Percentiles rank a stretch among this genome's conserved stretches.
These are phyloP conservation scores for Byssochlamys sp. DNA, from an alignment of 2,329 filamentous ascomycete genomes.

Conservation along the genomic window DNA sequence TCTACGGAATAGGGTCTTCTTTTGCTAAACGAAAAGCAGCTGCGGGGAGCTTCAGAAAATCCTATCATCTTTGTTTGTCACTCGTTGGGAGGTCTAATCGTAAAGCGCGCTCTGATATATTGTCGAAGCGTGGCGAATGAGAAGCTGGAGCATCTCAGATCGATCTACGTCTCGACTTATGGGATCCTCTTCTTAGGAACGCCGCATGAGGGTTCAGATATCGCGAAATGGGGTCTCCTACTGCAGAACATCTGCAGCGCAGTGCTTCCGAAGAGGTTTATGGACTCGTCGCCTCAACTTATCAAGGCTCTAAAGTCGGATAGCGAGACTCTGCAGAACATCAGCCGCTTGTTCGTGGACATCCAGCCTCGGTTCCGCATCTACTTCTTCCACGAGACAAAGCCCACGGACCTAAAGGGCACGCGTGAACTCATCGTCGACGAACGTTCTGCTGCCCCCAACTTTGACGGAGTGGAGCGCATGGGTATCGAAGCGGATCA, in stretches of 20 bases:
- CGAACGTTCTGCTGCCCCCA: slow-evolving; percentile 58
- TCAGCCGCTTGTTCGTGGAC: slow-evolving; percentile 63
- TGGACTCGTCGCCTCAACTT: slow-evolving; percentile 59
- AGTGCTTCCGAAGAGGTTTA: slow-evolving; percentile 55
- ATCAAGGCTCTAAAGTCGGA: slow-evolving; percentile 62
- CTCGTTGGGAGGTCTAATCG: slow-evolving; percentile 62
- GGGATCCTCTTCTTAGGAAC: slow-evolving; percentile 69
- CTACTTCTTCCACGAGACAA: slow-evolving; percentile 67
- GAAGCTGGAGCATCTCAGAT: slow-evolving; percentile 55
- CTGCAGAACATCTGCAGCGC: slow-evolving; percentile 59
- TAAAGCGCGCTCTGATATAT: slow-evolving; percentile 61
- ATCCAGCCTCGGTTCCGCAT: slow-evolving; percentile 62
- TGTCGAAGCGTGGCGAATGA: slow-evolving; percentile 52
- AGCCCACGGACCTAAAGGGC: slow-evolving; percentile 59
- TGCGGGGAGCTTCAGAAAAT: slow-evolving; percentile 43
- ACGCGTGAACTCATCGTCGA: slow-evolving; percentile 59
- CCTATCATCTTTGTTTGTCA: slow-evolving; percentile 71
- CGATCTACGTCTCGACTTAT: slow-evolving; percentile 65
- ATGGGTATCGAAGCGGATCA: slow-evolving; percentile 69
- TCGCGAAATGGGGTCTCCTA: slow-evolving; percentile 58
- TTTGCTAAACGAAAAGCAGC: slow-evolving; percentile 11
- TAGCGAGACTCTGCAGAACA: slow-evolving; percentile 64
- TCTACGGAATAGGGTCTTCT: not conserved
- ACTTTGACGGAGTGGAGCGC: slow-evolving; percentile 59
- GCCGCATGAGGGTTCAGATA: slow-evolving; percentile 60